Evolutionary conservation across 176 grass and related monocot genomes (phyloP).

Genomic region (Olyra latifolia): DNA sequence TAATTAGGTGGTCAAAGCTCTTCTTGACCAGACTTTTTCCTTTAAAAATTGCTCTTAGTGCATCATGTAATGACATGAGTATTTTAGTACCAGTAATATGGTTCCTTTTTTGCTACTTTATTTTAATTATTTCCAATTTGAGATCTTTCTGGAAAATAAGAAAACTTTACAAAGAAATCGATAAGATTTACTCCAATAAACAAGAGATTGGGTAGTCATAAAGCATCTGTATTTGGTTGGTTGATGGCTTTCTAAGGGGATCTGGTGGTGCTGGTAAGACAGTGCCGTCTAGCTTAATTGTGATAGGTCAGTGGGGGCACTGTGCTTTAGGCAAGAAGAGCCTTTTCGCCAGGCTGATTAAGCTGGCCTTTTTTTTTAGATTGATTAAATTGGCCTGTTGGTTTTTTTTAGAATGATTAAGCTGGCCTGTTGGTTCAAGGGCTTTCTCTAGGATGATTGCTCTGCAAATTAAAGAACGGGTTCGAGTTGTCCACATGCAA

Average conservation of each 20-base stretch:
- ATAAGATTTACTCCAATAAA: not conserved
- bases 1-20: constrained; percentile 48
- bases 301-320: not conserved
- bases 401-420: constrained; percentile 33
- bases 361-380: constrained; percentile 13
- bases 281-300: not conserved
- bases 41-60: not conserved
- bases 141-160: not conserved
- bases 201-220: not conserved
- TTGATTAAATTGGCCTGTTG: constrained; percentile 41
- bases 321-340: not conserved
- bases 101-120: not conserved
- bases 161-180: not conserved
- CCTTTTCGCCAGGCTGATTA: constrained; percentile 8
- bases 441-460: constrained; percentile 29
- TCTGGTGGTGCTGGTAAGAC: not conserved
- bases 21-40: constrained; percentile 30
- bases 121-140: not conserved
- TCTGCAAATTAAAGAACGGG: constrained; percentile 26
- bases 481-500: constrained; percentile 18
- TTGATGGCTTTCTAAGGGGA: not conserved
- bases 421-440: constrained; percentile 35
- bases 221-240: not conserved
- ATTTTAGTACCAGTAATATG: not conserved
- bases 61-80: constrained; percentile 38